Evolutionary conservation across 768 basidiomycete species (phyloP).

Genomic region (Terana coerulea): DNA sequence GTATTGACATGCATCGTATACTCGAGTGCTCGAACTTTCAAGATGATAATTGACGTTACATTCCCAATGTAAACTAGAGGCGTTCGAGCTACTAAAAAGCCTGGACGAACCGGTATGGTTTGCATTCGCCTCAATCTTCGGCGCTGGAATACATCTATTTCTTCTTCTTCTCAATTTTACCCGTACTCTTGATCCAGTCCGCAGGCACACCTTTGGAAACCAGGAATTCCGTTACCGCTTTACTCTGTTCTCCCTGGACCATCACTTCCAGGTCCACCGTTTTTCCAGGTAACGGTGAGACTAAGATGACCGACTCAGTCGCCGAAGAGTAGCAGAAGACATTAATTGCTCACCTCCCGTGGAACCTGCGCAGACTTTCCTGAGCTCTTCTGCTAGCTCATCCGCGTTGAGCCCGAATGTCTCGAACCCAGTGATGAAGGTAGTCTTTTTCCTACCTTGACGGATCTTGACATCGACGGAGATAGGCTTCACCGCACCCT

Average conservation of each 20-base stretch:
- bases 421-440: constrained; percentile 77
- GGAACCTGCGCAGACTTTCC: constrained; percentile 72
- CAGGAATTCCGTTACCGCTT: constrained; percentile 63
- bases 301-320: constrained; percentile 30
- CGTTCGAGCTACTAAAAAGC: no score
- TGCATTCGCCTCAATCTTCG: no score
- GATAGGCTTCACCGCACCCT: constrained; percentile 72
- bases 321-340: not conserved
- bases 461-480: constrained; percentile 65
- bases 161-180: constrained; percentile 45
- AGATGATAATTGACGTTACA: no score
- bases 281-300: constrained; percentile 59
- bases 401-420: constrained; percentile 67
- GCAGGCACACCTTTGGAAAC: constrained; percentile 71
- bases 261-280: constrained; percentile 62
- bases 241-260: constrained; percentile 82
- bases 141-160: constrained; percentile 16
- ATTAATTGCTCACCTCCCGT: constrained; percentile 56
- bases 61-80: no score
- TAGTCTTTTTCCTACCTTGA: constrained; percentile 76
- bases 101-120: no score
- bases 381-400: constrained; percentile 74
- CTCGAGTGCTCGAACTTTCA: no score
- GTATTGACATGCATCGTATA: no score
- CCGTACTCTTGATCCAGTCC: constrained; percentile 67